phyloP scores from a whole-genome alignment of 768 basidiomycete species.

The Tricholomella constricta region DNA sequence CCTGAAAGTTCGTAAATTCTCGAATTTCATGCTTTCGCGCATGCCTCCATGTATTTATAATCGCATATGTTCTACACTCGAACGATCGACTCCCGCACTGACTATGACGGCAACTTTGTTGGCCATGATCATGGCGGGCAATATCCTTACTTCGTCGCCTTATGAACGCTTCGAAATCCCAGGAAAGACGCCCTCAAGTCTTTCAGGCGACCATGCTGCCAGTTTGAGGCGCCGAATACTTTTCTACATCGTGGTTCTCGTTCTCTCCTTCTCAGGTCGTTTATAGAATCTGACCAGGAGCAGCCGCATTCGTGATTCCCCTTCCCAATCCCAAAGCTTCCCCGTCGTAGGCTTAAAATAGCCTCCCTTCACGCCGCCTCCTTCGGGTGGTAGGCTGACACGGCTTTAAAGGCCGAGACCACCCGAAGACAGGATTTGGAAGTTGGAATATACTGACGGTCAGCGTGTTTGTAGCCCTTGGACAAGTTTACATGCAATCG shows the following conservation, averaged over 20 bases:
- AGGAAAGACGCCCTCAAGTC: background rate
- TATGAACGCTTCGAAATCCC: background rate
- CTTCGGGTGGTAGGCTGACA: background rate
- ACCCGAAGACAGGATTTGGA: too few species aligned
- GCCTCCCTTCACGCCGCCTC: background rate
- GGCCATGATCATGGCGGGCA: background rate
- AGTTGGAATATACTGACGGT: too few species aligned
- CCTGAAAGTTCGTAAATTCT: too few species aligned
- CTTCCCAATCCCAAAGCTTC: background rate
- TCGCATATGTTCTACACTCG: too few species aligned
- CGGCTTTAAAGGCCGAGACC: too few species aligned
- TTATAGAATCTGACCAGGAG: too few species aligned
- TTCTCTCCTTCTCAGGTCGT: background rate
- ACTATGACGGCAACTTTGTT: background rate
- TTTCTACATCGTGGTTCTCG: background rate
- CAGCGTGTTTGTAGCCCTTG: too few species aligned
- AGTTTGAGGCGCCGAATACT: background rate
- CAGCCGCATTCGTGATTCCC: too few species aligned
- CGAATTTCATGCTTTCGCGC: too few species aligned
- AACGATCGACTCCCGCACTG: too few species aligned
- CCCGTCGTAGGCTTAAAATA: background rate
- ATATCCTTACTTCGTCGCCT: constrained; percentile 6
- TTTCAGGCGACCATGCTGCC: background rate
- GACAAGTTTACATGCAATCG: too few species aligned
- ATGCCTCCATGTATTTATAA: too few species aligned